Evolutionary conservation across 352 stramenopile genomes (phyloP), one percentile per base, ranked within the genome.

Genomic region (Phytophthora foliorum): DNA sequence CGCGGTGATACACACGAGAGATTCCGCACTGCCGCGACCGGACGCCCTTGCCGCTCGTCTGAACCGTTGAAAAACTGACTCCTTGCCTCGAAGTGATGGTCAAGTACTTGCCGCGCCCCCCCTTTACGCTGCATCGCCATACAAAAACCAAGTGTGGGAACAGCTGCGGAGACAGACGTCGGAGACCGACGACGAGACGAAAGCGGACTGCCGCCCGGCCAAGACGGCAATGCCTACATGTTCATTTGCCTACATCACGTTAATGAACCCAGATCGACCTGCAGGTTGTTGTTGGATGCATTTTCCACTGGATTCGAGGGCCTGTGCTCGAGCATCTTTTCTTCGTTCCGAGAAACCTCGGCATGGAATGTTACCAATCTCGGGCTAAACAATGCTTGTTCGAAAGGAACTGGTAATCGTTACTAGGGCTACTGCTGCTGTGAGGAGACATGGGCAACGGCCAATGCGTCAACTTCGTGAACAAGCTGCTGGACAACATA

Each of bases 11-110:
- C 60, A 74, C 56, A 59, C n/a, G 58, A 71, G 59, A 65, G 65
- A 69, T 76, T 63, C 56, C n/a, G n/a, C n/a, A n/a, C n/a, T 63
- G 39, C 57, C 67, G 67, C 69, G 57, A 75, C 46, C 32, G 22
- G 56, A 76, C 68, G 63, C 56, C 69, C 41, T 27, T 39, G 24
- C 27, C 14, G 29, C n/a, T 32, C 19, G 31, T 49, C 63, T 54
- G 56, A 44, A 59, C 55, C 36, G 46, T 60, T 65, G 55, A 54
- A 51, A 32, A 75, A 75, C 68, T 75, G 68, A 75, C 68, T 75
- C 63, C 36, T 41, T 60, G 25, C 34, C 31, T n/a, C 24, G 38
- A 65, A 49, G 53, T 64, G 48, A 67, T 72, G 48, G 48, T 62
- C 49, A 72, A 66, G 48, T 62, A 25, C n/a, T 19, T 21, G n/a